Evolutionary conservation across 2,329 filamentous ascomycete genomes (phyloP).

Genomic region (Calonectria pauciramosa): DNA sequence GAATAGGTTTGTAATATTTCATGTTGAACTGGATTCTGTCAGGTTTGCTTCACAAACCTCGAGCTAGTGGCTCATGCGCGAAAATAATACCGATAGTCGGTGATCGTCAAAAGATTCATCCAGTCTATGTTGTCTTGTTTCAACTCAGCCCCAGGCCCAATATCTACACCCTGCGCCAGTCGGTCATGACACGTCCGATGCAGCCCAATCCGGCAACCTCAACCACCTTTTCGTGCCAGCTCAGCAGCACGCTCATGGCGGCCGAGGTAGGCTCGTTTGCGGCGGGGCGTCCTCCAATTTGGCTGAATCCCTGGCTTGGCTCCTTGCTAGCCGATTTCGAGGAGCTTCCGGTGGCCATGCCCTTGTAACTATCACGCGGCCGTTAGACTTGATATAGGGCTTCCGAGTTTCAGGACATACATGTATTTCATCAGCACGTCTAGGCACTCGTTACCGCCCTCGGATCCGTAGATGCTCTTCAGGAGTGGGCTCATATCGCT

Average conservation of each 20-base stretch:
- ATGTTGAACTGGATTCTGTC: neutral
- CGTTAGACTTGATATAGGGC: conserved; percentile 26
- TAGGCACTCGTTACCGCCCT: conserved; percentile 85
- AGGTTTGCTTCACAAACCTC: neutral
- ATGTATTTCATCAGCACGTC: conserved; percentile 99
- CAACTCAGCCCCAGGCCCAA: conserved; percentile 25
- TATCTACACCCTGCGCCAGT: conserved; percentile 80
- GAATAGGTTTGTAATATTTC: neutral
- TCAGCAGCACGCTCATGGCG: conserved; percentile 95
- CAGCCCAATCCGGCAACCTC: conserved; percentile 92
- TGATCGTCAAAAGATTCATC: conserved; percentile 29
- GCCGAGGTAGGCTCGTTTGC: conserved; percentile 80
- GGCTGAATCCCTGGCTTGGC: conserved; percentile 85
- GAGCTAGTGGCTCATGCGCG: neutral
- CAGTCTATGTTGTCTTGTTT: conserved; percentile 37
- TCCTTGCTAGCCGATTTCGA: conserved; percentile 60
- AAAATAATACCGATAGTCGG: conserved; percentile 3
- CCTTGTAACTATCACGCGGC: conserved; percentile 79
- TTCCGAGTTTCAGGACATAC: conserved; percentile 64
- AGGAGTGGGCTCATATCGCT: conserved; percentile 94
- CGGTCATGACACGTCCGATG: conserved; percentile 95
- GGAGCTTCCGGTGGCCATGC: conserved; percentile 74
- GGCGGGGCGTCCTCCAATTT: conserved; percentile 72
- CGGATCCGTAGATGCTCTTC: conserved; percentile 81
- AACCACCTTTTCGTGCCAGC: conserved; percentile 99